Evolutionary conservation across 306 rosid genomes (phyloP), one percentile per base, ranked within the genome.

Genomic region (Ziziphus jujuba): DNA sequence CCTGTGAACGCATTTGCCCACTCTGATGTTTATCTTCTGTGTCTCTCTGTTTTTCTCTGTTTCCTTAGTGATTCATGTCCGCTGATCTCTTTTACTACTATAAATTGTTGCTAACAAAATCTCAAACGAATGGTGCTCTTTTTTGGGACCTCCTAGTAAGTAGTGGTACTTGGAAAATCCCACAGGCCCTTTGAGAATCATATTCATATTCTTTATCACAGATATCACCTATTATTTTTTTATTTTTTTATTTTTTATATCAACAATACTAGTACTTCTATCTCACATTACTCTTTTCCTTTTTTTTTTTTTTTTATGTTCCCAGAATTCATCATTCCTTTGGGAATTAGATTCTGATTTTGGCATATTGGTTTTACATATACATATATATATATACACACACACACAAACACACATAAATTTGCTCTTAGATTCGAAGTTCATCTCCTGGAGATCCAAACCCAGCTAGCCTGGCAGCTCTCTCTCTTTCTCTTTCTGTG

Each of bases 331-430:
- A 44, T 14, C 79, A 82, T 84, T 82, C 88, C 73, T 14, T 50
- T 1, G 13, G 63, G 87, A 85, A 87, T 83, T 74, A 52, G 71
- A 85, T 85, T 85, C 88, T 55, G 6, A 67, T 78, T 85, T 82
- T 56, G 67, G 68, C 65, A n/a, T 23, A n/a, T 20, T 40, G 22
- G 53, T 43, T 60, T 28, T 20, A 14, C 40, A 12, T 56, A 47
- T 5, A 20, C 20, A 31, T 7, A 36, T 24, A 59, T 10, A 59
- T 17, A 35, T 19, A 6, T 22, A 34, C 14, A 52, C 19, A 5
- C 28, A 51, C 9, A 65, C 24, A 33, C 21, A 1, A 4, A 7
- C 45, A 21, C 28, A 24, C 3, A 15, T 17, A 57, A 25, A 56
- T n/a, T 28, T 28, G 45, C 44, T 22, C n/a, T 22, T 16, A 14